These are phyloP conservation scores for Phytophthora idaei DNA, from an alignment of 352 stramenopile genomes.

Conservation along the genomic window DNA sequence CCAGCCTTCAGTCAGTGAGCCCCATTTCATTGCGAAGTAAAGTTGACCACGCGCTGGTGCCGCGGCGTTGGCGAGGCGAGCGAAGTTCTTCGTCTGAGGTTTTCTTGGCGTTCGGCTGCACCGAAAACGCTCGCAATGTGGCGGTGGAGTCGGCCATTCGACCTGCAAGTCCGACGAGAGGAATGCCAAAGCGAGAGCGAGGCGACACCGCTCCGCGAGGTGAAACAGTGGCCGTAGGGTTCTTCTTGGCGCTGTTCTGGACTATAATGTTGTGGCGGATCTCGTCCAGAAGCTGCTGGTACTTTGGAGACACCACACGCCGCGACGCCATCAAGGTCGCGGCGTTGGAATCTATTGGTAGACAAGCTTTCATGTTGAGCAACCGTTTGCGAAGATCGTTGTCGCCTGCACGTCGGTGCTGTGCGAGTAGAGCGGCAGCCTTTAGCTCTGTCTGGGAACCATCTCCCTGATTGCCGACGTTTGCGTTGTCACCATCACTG, in stretches of 20 bases:
- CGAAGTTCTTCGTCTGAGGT: conserved; percentile 15
- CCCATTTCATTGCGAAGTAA: conserved; percentile 42
- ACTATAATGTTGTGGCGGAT: conserved; percentile 49
- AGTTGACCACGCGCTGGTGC: conserved; percentile 47
- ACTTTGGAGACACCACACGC: conserved; percentile 43
- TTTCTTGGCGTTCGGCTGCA: conserved; percentile 28
- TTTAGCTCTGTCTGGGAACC: conserved; percentile 23
- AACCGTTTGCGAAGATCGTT: conserved; percentile 42
- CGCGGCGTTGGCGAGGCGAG: conserved; percentile 22
- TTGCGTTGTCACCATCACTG: conserved; percentile 6
- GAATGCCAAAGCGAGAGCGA: conserved; percentile 18
- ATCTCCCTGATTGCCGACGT: conserved; percentile 10
- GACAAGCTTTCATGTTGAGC: conserved; percentile 37
- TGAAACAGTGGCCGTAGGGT: conserved; percentile 10
- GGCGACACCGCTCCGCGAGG: conserved; percentile 13
- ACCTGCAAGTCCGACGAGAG: conserved; percentile 14
- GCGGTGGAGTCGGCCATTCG: conserved; percentile 25
- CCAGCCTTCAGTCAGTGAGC: conserved; percentile 6
- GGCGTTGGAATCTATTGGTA: conserved; percentile 10
- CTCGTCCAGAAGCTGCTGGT: conserved; percentile 49
- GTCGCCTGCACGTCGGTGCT: conserved; percentile 31
- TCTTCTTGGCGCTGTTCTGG: conserved; percentile 27
- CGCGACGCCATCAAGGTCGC: conserved; percentile 18
- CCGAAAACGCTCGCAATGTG: conserved; percentile 39
- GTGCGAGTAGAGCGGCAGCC: conserved; percentile 18